Base-by-base conservation (phyloP, 176 grass and related monocot species). In the Zoysia pacifica region DNA sequence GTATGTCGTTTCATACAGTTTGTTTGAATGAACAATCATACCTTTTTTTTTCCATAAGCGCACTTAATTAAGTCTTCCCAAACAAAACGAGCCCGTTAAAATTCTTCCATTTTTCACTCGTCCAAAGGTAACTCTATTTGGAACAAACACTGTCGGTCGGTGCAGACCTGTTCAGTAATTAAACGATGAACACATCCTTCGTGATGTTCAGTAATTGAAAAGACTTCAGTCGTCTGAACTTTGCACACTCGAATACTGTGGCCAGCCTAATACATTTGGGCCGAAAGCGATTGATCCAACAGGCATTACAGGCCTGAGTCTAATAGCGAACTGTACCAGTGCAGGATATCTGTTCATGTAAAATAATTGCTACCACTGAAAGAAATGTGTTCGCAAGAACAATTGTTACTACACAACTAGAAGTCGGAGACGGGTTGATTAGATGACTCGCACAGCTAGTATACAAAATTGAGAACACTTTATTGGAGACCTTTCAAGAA, bases 391-490 rank as follows among this genome's bases (percentile, higher is more conserved):
- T 65, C 76, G 63, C 54, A 36, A 55, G 67, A 65, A 80, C 63
- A 76, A 36, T 28, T 28, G 28, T 28, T 28, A 28, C 28, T 84
- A 19, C 50, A 53, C 50, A 63, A 35, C 67, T 77, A 60, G 37
- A 73, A 11, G 38, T 77, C 39, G 52, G 16, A 7, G 48, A 20
- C 16, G 15, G 62, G 39, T 86, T 54, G 55, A 77, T 69, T 67
- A 47, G 73, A 55, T 47, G 62, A 65, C 66, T 84, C 38, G 15
- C 46, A 74, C 45, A 78, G 70, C 82, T 86, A 83, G 83, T 63
- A 81, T 92, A 89, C 86, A 92, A 92, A 92, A 92, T 56, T 89
- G 90, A 86, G 64, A 69, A 65, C 49, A 73, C 46, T 49, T 80
- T 79, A 86, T 76, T 80, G 72, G 39, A 74, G 78, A 78, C 47